These are phyloP conservation scores for Leccinum subatratum DNA, from an alignment of 1,284 basidiomycete species.

Conservation along the genomic window DNA sequence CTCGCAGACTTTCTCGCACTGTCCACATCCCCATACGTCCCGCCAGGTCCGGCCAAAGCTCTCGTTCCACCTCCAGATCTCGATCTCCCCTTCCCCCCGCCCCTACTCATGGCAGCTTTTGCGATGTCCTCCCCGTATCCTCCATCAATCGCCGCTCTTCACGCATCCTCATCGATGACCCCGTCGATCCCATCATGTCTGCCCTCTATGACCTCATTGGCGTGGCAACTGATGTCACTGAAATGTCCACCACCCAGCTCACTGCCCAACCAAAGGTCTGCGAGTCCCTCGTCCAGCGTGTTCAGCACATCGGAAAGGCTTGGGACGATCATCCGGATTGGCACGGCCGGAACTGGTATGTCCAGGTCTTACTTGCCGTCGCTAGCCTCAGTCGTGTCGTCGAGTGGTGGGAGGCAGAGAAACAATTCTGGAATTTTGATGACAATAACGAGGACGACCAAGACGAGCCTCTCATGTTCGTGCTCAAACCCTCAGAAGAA, in stretches of 20 bases:
- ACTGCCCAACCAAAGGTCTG: constrained; percentile 82
- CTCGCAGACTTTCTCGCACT: constrained; percentile 73
- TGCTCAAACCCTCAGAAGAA: constrained; percentile 77
- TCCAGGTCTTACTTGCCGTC: constrained; percentile 93
- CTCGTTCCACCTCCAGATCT: constrained; percentile 94
- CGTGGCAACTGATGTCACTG: constrained; percentile 91
- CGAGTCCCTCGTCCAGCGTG: constrained; percentile 80
- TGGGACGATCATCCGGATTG: constrained; percentile 99
- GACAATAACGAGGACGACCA: constrained; percentile 87
- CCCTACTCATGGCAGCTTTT: constrained; percentile 57
- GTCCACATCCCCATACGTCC: constrained; percentile 71
- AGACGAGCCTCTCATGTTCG: constrained; percentile 85
- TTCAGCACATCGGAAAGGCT: constrained; percentile 86
- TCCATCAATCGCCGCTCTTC: constrained; percentile 66
- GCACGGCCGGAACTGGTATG: constrained; percentile 98
- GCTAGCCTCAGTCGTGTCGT: constrained; percentile 94
- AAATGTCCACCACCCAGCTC: constrained; percentile 83
- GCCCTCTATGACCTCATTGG: constrained; percentile 90
- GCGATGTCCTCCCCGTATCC: constrained; percentile 49
- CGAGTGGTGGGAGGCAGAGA: constrained; percentile 99
- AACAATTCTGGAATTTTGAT: constrained; percentile 99
- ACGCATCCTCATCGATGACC: constrained; percentile 70
- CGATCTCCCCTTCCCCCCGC: constrained; percentile 87
- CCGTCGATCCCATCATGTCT: constrained; percentile 84
- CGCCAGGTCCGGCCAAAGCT: constrained; percentile 73